Percentiles rank a stretch among this genome's conserved stretches.
Conservation (phyloP, 2,329 filamentous ascomycete species). For the Venturia nashicola region DNA sequence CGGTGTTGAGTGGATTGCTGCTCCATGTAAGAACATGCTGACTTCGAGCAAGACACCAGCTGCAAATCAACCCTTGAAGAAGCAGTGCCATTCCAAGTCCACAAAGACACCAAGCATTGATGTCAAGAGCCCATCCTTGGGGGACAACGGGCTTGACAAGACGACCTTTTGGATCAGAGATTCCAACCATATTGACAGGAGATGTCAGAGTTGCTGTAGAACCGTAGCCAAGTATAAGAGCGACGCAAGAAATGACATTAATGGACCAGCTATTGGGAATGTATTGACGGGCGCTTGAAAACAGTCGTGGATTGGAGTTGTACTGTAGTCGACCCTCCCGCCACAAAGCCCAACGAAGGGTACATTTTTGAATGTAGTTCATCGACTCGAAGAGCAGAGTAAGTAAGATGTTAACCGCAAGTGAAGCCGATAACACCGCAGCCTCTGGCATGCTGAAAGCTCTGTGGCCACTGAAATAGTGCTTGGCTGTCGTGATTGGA, state of each 20-base stretch:
- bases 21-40: conserved; percentile 6
- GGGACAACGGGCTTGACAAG: not conserved
- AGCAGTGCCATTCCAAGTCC: conserved; percentile 4
- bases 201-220: not conserved
- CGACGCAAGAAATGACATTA: not conserved
- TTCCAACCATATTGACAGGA: not conserved
- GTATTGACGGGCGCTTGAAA: not conserved
- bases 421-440: not conserved
- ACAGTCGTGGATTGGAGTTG: conserved; percentile 9
- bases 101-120: conserved; percentile 2
- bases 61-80: not conserved
- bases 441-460: not conserved
- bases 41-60: not conserved
- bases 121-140: not conserved
- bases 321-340: not conserved
- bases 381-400: conserved; percentile 2
- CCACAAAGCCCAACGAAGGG: conserved; percentile 8
- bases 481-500: not conserved
- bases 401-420: not conserved
- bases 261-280: not conserved
- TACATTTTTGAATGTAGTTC: conserved; percentile 2
- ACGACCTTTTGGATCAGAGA: not conserved
- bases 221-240: conserved; percentile 6
- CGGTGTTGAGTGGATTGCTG: conserved; percentile 1
- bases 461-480: conserved; percentile 4